These are phyloP conservation scores for Oryza officinalis DNA, from an alignment of 176 grass and related monocot species.

Conservation along the genomic window DNA sequence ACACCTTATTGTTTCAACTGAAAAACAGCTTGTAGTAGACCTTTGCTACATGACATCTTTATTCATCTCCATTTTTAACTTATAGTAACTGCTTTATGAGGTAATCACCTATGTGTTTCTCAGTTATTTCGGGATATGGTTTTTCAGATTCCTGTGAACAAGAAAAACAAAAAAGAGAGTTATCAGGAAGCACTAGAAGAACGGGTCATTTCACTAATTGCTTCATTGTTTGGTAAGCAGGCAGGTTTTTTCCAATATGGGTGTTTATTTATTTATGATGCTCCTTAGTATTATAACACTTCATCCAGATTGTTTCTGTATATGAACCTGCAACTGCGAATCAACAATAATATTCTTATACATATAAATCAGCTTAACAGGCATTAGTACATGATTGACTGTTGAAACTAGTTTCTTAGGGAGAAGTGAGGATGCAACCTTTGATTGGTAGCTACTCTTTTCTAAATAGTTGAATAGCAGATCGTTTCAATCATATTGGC, in stretches of 20 bases:
- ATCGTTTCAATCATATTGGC: background rate
- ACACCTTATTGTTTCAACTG: background rate
- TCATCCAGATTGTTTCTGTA: background rate
- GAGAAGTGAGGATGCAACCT: background rate
- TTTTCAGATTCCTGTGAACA: conserved; percentile 72
- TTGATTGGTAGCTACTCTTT: background rate
- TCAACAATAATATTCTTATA: background rate
- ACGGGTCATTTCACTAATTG: conserved; percentile 86
- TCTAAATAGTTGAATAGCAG: background rate
- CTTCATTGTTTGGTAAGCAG: conserved; percentile 97
- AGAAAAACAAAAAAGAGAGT: conserved; percentile 89
- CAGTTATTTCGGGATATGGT: conserved; percentile 19
- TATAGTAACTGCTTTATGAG: background rate
- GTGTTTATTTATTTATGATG: background rate
- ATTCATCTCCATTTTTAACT: background rate
- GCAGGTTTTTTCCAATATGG: conserved; percentile 37
- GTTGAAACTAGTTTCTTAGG: background rate
- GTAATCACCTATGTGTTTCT: background rate
- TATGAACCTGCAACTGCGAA: background rate
- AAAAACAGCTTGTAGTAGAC: background rate
- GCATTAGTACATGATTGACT: background rate
- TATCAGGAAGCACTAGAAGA: conserved; percentile 93
- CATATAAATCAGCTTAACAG: background rate
- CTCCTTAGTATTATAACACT: background rate
- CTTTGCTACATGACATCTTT: background rate